phyloP scores from a whole-genome alignment of 202 grass and related monocot species.

The Elaeis oleifera region DNA sequence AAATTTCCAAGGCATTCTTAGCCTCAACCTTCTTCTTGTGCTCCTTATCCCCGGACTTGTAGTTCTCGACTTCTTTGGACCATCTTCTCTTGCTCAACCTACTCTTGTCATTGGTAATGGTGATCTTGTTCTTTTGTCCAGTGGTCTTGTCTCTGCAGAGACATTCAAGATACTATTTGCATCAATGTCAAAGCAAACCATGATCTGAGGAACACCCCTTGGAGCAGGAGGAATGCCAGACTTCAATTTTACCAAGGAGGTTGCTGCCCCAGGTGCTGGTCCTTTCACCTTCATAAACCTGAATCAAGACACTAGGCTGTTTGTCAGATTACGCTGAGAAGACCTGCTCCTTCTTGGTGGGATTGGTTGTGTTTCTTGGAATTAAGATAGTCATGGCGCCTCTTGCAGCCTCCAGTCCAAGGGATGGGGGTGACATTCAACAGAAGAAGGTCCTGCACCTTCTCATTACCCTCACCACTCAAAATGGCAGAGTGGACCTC shows the following conservation, averaged over 20 bases:
- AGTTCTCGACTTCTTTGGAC: constrained; percentile 8
- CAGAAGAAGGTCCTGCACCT: constrained; percentile 12
- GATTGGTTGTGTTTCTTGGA: constrained; percentile 23
- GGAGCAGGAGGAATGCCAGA: constrained; percentile 12
- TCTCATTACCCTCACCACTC: constrained; percentile 22
- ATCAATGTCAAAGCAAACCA: no score
- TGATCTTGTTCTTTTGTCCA: neutral
- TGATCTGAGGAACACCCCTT: neutral
- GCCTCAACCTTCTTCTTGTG: constrained; percentile 19
- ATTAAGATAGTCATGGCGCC: constrained; percentile 18
- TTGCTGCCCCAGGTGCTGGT: constrained; percentile 21
- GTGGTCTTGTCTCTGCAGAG: no score
- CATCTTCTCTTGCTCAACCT: constrained; percentile 15
- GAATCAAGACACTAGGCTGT: constrained; percentile 22
- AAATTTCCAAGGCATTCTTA: constrained; percentile 9
- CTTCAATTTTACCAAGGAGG: constrained; percentile 16
- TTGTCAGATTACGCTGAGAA: constrained; percentile 26
- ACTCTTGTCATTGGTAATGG: constrained; percentile 16
- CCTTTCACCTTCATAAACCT: constrained; percentile 19
- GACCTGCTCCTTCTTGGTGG: constrained; percentile 24
- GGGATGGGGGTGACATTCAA: constrained; percentile 16
- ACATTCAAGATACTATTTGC: no score
- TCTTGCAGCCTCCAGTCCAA: constrained; percentile 17
- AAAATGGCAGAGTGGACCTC: constrained; percentile 20
- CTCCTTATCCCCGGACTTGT: constrained; percentile 10